Evolutionary conservation across 2,329 filamentous ascomycete genomes (phyloP).

Genomic region (Neophaeococcomyces mojaviensis): DNA sequence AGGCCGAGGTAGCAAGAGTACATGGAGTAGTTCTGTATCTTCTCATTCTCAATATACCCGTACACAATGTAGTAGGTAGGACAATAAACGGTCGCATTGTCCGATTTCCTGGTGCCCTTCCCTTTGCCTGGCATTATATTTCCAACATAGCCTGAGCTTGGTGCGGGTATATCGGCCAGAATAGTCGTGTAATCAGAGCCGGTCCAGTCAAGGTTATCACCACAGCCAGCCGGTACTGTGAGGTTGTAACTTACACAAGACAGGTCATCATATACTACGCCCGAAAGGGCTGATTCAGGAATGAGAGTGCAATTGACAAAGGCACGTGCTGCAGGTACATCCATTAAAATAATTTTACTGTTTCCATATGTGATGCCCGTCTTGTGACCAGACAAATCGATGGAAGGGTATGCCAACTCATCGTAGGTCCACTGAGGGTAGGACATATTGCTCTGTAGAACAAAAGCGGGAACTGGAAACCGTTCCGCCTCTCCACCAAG

Average conservation of each 20-base stretch:
- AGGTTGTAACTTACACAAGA: slow-evolving; percentile 10
- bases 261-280: slow-evolving; percentile 1
- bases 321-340: slow-evolving; percentile 14
- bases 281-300: slow-evolving; percentile 12
- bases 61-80: slow-evolving; percentile 14
- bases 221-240: slow-evolving; percentile 15
- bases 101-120: slow-evolving; percentile 1
- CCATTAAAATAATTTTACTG: slow-evolving; percentile 2
- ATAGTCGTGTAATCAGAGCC: slow-evolving; percentile 5
- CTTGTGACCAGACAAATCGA: slow-evolving; percentile 1
- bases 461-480: not conserved
- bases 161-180: slow-evolving; percentile 3
- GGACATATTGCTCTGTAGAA: slow-evolving; percentile 18
- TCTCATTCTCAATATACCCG: slow-evolving; percentile 14
- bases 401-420: slow-evolving; percentile 11
- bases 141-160: slow-evolving; percentile 15
- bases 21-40: slow-evolving; percentile 14
- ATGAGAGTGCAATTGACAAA: slow-evolving; percentile 11
- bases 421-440: slow-evolving; percentile 17
- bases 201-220: slow-evolving; percentile 10
- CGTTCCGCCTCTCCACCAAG: not conserved
- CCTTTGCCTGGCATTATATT: not conserved
- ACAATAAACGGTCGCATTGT: slow-evolving; percentile 8
- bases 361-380: not conserved
- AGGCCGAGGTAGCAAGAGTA: slow-evolving; percentile 18